Evolutionary conservation across 306 rosid genomes (phyloP).

Genomic region (Canavalia ensiformis): DNA sequence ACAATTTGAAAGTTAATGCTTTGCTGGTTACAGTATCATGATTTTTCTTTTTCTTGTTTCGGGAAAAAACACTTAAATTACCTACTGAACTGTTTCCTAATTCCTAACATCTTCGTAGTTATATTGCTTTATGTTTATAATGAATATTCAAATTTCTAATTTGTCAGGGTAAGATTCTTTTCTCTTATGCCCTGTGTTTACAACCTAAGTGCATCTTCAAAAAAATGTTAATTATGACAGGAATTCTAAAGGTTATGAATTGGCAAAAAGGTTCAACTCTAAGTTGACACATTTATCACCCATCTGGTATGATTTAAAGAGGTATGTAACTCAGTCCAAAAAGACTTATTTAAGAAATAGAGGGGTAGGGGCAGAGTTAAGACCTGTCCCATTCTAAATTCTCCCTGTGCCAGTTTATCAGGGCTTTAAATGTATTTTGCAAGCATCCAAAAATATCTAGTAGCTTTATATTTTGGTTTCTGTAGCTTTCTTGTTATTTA

Average conservation of each 20-base stretch:
- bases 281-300: slow-evolving; percentile 95
- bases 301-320: slow-evolving; percentile 94
- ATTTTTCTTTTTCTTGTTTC: background rate
- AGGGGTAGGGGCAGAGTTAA: slow-evolving; percentile 33
- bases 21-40: background rate
- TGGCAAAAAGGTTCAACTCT: slow-evolving; percentile 85
- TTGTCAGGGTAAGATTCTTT: background rate
- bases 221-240: slow-evolving; percentile 60
- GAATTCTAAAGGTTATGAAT: slow-evolving; percentile 90
- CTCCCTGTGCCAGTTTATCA: background rate
- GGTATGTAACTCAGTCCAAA: slow-evolving; percentile 61
- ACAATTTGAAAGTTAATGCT: background rate
- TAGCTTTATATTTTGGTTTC: slow-evolving; percentile 27
- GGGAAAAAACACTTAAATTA: too few species aligned
- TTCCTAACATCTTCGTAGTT: slow-evolving; percentile 1
- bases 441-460: background rate
- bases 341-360: slow-evolving; percentile 26
- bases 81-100: background rate
- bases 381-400: background rate
- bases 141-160: slow-evolving; percentile 14
- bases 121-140: slow-evolving; percentile 15
- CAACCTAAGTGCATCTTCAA: background rate
- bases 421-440: slow-evolving; percentile 30
- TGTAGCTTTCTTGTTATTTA: slow-evolving; percentile 30
- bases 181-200: background rate